Evolutionary conservation across 345 rosid species (phyloP).

Genomic region (Arabis alpina): DNA sequence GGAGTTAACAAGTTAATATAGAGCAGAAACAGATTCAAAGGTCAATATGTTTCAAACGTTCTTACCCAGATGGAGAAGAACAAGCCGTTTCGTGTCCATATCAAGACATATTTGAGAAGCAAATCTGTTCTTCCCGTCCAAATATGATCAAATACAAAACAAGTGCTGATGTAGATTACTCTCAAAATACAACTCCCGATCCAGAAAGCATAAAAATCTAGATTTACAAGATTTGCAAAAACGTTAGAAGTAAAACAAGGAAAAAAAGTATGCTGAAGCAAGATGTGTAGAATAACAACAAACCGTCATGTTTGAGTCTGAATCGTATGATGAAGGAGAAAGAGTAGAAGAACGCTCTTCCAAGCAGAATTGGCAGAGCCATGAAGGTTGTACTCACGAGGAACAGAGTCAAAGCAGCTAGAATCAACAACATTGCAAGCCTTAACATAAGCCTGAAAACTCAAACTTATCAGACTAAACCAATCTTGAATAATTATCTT

Average conservation of each 20-base stretch:
- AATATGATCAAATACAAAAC: constrained; percentile 23
- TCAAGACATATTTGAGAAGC: constrained; percentile 25
- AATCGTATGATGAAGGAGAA: neutral
- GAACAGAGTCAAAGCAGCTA: constrained; percentile 34
- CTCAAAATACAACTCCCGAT: constrained; percentile 13
- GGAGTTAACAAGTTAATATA: constrained; percentile 7
- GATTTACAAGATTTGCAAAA: constrained; percentile 6
- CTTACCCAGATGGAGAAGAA: constrained; percentile 34
- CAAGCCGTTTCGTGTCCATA: constrained; percentile 1
- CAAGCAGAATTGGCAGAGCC: constrained; percentile 34
- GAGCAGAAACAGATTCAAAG: neutral
- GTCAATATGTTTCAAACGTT: neutral
- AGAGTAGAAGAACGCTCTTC: constrained; percentile 11
- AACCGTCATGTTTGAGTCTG: constrained; percentile 22
- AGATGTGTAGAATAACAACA: constrained; percentile 9
- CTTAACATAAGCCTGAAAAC: constrained; percentile 18
- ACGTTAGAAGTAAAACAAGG: neutral
- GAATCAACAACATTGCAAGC: constrained; percentile 26
- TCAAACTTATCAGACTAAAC: no score
- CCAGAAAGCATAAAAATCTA: constrained; percentile 28
- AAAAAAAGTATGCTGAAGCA: neutral
- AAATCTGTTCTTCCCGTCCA: constrained; percentile 23
- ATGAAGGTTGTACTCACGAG: constrained; percentile 16
- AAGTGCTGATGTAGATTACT: neutral
- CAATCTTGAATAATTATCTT: neutral